Percentiles rank a stretch among this genome's conserved stretches.
Conservation (phyloP, 1,284 basidiomycete genomes). For the Pseudozyma sp. region DNA sequence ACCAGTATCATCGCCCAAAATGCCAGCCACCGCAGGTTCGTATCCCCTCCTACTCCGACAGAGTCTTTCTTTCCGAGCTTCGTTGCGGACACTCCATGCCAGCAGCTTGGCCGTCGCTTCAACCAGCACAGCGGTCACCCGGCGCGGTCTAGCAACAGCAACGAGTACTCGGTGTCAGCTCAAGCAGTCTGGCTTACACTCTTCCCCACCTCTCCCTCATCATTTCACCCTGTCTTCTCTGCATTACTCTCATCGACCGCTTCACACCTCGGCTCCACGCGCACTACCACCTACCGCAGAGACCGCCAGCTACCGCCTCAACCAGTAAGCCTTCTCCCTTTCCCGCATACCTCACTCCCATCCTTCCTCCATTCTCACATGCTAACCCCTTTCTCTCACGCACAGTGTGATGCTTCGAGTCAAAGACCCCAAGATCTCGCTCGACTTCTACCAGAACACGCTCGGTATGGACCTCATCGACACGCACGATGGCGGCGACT, state of each 20-base stretch:
- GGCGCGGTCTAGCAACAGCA: background rate
- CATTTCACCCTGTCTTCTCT: background rate
- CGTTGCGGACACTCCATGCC: background rate
- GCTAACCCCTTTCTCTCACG: background rate
- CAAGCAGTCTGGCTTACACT: conserved; percentile 9
- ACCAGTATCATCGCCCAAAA: conserved; percentile 19
- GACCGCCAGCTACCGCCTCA: conserved; percentile 64
- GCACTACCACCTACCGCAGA: conserved; percentile 41
- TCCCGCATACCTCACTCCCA: background rate
- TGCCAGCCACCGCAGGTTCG: conserved; percentile 57
- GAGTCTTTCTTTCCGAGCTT: background rate
- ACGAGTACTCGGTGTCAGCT: background rate
- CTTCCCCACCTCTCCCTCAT: conserved; percentile 2
- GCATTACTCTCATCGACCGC: background rate
- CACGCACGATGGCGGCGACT: conserved; percentile 70
- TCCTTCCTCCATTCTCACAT: background rate
- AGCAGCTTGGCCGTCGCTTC: no score
- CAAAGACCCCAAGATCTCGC: conserved; percentile 79
- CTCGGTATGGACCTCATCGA: conserved; percentile 88
- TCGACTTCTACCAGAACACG: conserved; percentile 69
- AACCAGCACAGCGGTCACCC: background rate
- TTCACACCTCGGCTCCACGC: conserved; percentile 1
- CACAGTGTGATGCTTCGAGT: conserved; percentile 86
- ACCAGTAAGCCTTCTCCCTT: conserved; percentile 47
- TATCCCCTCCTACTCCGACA: conserved; percentile 14